Evolutionary conservation across 2,329 filamentous ascomycete species (phyloP).

Genomic region (Aspergillus neotritici): DNA sequence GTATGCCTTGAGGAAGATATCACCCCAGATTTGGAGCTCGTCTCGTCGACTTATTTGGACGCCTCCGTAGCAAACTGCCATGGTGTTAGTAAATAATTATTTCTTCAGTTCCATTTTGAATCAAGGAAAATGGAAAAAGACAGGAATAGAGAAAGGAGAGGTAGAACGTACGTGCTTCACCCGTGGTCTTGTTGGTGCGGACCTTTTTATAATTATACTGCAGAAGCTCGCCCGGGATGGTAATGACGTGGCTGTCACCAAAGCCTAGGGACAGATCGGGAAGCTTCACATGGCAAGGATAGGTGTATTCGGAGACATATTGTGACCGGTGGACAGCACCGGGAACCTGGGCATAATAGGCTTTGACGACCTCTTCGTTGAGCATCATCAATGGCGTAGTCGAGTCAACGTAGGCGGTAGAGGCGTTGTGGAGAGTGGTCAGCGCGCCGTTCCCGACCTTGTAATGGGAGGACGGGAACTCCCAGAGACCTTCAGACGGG

Average conservation of each 20-base stretch:
- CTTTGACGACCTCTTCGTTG: constrained; percentile 49
- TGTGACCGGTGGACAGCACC: constrained; percentile 45
- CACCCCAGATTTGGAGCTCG: constrained; percentile 54
- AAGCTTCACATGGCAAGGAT: constrained; percentile 50
- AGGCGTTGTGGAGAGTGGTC: constrained; percentile 27
- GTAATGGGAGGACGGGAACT: constrained; percentile 56
- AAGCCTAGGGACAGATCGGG: constrained; percentile 55
- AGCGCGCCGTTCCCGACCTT: constrained; percentile 44
- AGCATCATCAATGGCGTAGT: constrained; percentile 63
- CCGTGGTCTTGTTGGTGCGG: constrained; percentile 40
- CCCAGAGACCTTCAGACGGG: constrained; percentile 62
- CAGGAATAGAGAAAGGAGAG: background rate
- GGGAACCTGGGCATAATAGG: constrained; percentile 56
- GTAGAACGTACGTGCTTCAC: constrained; percentile 32
- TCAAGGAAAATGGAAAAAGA: background rate
- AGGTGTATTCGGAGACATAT: constrained; percentile 49
- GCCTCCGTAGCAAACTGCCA: constrained; percentile 52
- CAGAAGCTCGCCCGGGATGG: constrained; percentile 51
- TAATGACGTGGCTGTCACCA: constrained; percentile 45
- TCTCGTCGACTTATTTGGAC: constrained; percentile 55
- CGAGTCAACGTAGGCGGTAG: constrained; percentile 59
- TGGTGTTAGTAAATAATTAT: constrained; percentile 11
- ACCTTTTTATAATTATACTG: constrained; percentile 54
- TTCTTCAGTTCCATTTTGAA: constrained; percentile 1
- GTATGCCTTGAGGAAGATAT: constrained; percentile 55